Percentiles rank a stretch among this genome's conserved stretches.
These are phyloP conservation scores for Escallonia herrerae DNA, from an alignment of 129 eudicot genomes.

Conservation along the genomic window DNA sequence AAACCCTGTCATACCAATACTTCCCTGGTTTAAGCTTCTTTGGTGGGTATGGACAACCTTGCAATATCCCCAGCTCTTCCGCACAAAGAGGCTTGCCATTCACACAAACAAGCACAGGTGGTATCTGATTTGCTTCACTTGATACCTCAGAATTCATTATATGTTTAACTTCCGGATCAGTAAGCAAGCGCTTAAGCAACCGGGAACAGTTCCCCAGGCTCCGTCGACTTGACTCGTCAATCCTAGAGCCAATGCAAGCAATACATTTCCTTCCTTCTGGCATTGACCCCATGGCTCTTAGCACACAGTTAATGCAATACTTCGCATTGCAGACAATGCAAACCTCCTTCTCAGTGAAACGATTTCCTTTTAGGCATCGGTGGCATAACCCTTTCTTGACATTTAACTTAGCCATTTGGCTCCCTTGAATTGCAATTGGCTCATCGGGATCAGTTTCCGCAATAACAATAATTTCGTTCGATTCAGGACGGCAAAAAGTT, in stretches of 20 bases:
- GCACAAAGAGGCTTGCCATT: constrained; percentile 42
- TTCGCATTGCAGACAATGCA: constrained; percentile 79
- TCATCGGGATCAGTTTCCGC: constrained; percentile 28
- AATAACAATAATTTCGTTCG: constrained; percentile 15
- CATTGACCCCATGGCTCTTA: constrained; percentile 88
- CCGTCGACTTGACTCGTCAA: constrained; percentile 60
- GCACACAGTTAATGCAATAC: constrained; percentile 63
- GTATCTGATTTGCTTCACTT: constrained; percentile 62
- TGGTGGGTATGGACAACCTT: constrained; percentile 64
- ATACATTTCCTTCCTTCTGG: constrained; percentile 94
- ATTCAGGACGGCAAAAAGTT: constrained; percentile 46
- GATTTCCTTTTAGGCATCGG: constrained; percentile 54
- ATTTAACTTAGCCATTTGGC: constrained; percentile 24
- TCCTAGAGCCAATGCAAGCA: constrained; percentile 56
- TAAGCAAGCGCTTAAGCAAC: constrained; percentile 49
- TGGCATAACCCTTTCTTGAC: constrained; percentile 55
- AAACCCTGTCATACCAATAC: constrained; percentile 88
- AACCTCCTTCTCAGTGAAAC: constrained; percentile 62
- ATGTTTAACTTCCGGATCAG: constrained; percentile 32
- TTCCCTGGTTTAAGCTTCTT: constrained; percentile 56
- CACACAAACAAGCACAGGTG: constrained; percentile 48
- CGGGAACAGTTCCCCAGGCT: constrained; percentile 55
- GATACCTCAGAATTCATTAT: constrained; percentile 46
- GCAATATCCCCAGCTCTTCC: constrained; percentile 53
- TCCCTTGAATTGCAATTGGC: constrained; percentile 14